phyloP scores from a whole-genome alignment of 2,329 filamentous ascomycete species.

The Talaromyces islandicus region DNA sequence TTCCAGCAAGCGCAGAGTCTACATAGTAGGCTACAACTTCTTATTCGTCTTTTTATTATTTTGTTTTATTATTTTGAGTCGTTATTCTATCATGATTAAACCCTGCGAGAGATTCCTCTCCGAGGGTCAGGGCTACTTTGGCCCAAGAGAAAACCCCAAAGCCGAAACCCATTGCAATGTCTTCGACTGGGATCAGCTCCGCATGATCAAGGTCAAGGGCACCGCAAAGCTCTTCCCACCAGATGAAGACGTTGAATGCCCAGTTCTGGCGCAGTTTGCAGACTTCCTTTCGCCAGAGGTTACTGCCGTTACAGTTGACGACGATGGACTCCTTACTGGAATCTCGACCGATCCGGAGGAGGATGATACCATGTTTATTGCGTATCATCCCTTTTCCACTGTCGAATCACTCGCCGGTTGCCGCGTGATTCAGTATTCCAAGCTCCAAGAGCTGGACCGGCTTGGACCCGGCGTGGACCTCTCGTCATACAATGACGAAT shows the following conservation, averaged over 20 bases:
- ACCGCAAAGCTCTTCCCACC: conserved; percentile 18
- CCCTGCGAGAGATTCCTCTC: conserved; percentile 14
- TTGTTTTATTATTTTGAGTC: neutral
- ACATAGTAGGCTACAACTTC: too few relatives aligned
- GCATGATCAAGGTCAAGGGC: conserved; percentile 18
- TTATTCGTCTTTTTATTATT: too few relatives aligned
- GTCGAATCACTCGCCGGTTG: conserved; percentile 11
- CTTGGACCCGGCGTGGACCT: conserved; percentile 15
- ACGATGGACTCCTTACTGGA: conserved; percentile 15
- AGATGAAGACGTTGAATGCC: conserved; percentile 14
- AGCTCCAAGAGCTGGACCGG: conserved; percentile 15
- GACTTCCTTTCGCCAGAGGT: conserved; percentile 17
- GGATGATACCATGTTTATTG: conserved; percentile 14
- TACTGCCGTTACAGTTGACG: conserved; percentile 14
- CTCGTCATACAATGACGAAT: conserved; percentile 14
- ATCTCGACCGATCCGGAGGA: conserved; percentile 17
- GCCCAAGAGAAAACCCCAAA: conserved; percentile 12
- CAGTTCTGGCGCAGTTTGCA: conserved; percentile 13
- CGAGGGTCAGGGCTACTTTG: conserved; percentile 15
- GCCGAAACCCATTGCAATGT: conserved; percentile 18
- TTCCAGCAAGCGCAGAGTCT: too few relatives aligned
- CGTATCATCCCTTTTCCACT: conserved; percentile 14
- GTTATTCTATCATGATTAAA: conserved; percentile 6
- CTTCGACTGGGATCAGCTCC: conserved; percentile 19
- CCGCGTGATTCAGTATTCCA: conserved; percentile 13